These are phyloP conservation scores for Penicillium sp. DNA, from an alignment of 2,329 filamentous ascomycete species.

Conservation along the genomic window DNA sequence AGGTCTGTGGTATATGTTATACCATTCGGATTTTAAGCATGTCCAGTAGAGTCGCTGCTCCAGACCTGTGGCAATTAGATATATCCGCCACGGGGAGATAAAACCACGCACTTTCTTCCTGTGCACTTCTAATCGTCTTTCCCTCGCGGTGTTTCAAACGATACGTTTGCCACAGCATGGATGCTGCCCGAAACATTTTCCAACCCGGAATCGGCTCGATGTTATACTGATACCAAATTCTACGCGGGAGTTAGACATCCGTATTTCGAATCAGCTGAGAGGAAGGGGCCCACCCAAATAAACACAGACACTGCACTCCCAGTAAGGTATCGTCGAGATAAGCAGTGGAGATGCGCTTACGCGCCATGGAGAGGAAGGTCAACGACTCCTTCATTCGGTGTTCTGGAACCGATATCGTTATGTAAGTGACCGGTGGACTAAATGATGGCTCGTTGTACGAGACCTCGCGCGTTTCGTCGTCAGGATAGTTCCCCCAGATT, in stretches of 20 bases:
- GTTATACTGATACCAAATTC: constrained; percentile 31
- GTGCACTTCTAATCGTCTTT: constrained; percentile 19
- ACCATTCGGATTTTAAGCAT: constrained; percentile 30
- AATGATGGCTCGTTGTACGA: constrained; percentile 14
- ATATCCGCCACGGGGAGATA: background rate
- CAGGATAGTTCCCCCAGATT: constrained; percentile 28
- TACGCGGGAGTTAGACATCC: constrained; percentile 5
- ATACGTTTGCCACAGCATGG: constrained; percentile 30
- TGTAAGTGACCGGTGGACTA: constrained; percentile 15
- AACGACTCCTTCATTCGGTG: constrained; percentile 27
- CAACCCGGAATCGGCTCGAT: constrained; percentile 28
- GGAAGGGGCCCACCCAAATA: constrained; percentile 21
- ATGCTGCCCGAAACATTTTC: constrained; percentile 30
- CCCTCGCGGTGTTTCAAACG: constrained; percentile 25
- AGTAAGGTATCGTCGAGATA: constrained; percentile 26
- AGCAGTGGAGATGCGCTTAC: constrained; percentile 26
- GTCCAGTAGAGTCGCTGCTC: constrained; percentile 30
- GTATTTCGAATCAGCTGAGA: background rate
- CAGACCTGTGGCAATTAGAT: constrained; percentile 18
- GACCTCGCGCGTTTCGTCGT: constrained; percentile 23
- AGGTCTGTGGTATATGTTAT: background rate
- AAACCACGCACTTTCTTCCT: constrained; percentile 26
- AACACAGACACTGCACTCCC: constrained; percentile 26
- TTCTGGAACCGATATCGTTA: constrained; percentile 24
- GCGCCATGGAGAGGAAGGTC: constrained; percentile 24